phyloP scores from a whole-genome alignment of 2,329 filamentous ascomycete genomes.

The Colletotrichum sp. region DNA sequence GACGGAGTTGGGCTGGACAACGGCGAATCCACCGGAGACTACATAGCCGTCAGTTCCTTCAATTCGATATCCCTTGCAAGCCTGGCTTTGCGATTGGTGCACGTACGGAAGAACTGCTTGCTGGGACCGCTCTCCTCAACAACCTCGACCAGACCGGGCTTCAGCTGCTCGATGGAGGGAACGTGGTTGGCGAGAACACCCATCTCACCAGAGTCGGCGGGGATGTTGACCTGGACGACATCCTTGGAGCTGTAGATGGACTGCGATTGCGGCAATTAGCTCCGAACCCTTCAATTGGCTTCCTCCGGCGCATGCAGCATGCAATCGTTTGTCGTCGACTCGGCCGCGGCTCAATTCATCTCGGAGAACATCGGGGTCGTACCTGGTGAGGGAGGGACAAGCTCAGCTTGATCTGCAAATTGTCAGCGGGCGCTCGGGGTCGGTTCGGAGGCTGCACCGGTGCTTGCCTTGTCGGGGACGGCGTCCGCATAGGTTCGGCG shows the following conservation, averaged over 20 bases:
- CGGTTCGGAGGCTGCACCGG: conserved; percentile 26
- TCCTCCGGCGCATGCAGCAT: conserved; percentile 5
- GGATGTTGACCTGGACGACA: conserved; percentile 96
- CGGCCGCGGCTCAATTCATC: not conserved
- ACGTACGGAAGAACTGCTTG: conserved; percentile 99
- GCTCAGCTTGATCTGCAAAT: conserved; percentile 87
- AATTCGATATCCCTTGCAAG: conserved; percentile 19
- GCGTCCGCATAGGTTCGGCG: conserved; percentile 92
- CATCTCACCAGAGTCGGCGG: conserved; percentile 98
- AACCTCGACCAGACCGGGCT: conserved; percentile 93
- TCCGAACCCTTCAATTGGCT: conserved; percentile 30
- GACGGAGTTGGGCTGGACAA: conserved; percentile 92
- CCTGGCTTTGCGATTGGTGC: conserved; percentile 9
- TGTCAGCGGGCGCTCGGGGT: conserved; percentile 29
- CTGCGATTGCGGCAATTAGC: conserved; percentile 65
- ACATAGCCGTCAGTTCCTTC: conserved; percentile 20
- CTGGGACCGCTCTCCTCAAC: conserved; percentile 86
- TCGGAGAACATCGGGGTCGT: conserved; percentile 47
- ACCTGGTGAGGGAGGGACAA: conserved; percentile 98
- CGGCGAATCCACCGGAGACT: conserved; percentile 97
- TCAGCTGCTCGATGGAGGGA: conserved; percentile 97
- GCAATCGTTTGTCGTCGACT: not conserved
- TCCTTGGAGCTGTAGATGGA: conserved; percentile 72
- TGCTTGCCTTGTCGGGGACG: conserved; percentile 77
- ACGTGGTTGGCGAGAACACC: conserved; percentile 99